Evolutionary conservation across 2,329 filamentous ascomycete genomes (phyloP).

Genomic region (Raffaelea deltoideospora): DNA sequence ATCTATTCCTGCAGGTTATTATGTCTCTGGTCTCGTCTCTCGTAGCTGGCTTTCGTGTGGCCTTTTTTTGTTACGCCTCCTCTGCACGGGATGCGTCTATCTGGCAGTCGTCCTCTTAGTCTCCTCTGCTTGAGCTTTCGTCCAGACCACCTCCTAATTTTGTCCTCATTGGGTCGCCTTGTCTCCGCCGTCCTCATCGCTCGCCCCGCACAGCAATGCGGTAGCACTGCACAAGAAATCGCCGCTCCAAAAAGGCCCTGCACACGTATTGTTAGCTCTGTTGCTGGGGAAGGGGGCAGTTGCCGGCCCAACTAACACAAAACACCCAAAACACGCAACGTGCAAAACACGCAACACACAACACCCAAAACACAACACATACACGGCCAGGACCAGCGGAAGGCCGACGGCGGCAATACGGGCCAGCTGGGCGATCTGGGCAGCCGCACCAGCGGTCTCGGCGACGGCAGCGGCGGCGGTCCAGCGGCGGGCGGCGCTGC

Average conservation of each 20-base stretch:
- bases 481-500: conserved; percentile 21
- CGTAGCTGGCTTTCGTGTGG: too few species aligned
- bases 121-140: too few species aligned
- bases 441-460: not conserved
- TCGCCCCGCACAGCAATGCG: conserved; percentile 6
- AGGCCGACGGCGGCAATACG: conserved; percentile 34
- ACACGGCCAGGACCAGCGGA: conserved; percentile 43
- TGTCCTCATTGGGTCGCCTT: too few species aligned
- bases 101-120: too few species aligned
- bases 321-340: too few species aligned
- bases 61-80: not conserved
- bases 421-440: conserved; percentile 23
- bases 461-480: conserved; percentile 17
- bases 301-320: too few species aligned
- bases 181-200: not conserved
- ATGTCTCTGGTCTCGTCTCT: too few species aligned
- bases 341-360: conserved; percentile 1
- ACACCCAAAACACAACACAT: conserved; percentile 23
- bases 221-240: conserved; percentile 36
- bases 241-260: conserved; percentile 35
- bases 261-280: conserved; percentile 13
- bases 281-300: too few species aligned
- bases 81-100: too few species aligned
- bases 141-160: too few species aligned
- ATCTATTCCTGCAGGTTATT: not conserved